phyloP scores from a whole-genome alignment of 2,329 filamentous ascomycete genomes.

The Thelonectria blattea region DNA sequence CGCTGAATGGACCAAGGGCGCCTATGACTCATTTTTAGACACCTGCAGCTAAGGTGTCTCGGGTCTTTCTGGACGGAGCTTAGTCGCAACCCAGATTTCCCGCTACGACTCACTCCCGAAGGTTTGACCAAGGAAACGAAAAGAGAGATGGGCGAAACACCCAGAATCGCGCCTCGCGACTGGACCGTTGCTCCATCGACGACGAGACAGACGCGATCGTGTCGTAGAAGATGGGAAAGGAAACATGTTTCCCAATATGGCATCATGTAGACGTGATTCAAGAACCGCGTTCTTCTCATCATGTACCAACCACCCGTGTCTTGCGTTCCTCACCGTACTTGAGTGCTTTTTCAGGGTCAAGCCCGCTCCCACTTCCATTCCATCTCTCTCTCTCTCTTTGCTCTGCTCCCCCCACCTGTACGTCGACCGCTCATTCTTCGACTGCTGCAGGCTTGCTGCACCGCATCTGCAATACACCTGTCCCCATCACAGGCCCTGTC shows the following conservation, averaged over 20 bases:
- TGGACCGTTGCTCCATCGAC: constrained; percentile 20
- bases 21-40: constrained; percentile 43
- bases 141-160: too few species aligned
- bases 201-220: constrained; percentile 17
- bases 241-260: background rate
- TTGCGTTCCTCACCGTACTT: background rate
- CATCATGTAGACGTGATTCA: background rate
- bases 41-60: constrained; percentile 15
- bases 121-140: background rate
- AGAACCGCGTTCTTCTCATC: background rate
- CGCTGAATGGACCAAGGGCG: constrained; percentile 41
- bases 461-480: constrained; percentile 8
- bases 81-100: background rate
- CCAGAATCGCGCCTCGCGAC: constrained; percentile 5
- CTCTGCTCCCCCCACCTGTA: background rate
- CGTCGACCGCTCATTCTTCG: constrained; percentile 2
- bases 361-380: background rate
- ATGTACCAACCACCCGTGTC: background rate
- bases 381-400: too few species aligned
- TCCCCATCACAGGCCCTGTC: background rate
- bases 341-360: constrained; percentile 30
- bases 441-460: background rate
- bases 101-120: background rate
- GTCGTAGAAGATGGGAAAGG: background rate
- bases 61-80: constrained; percentile 6